Evolutionary conservation across 805 yeast species (phyloP).

Genomic region (Lipomyces mesembrius): DNA sequence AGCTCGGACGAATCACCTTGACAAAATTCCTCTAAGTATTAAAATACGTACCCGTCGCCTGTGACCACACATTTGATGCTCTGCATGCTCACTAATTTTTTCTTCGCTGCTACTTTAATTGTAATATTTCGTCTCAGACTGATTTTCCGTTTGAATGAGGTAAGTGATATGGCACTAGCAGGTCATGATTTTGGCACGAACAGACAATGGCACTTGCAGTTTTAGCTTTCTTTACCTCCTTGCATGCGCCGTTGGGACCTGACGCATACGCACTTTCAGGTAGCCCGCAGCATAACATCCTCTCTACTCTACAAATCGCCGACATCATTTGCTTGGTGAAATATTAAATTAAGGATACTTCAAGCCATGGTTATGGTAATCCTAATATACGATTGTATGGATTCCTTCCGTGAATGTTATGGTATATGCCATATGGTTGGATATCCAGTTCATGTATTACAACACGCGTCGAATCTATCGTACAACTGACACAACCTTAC

Average conservation of each 20-base stretch:
- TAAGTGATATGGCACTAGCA: neutral
- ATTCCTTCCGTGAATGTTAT: neutral
- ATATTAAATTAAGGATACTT: too few relatives aligned
- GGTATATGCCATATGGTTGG: neutral
- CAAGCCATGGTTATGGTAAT: neutral
- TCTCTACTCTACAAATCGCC: too few relatives aligned
- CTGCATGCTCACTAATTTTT: constrained; percentile 56
- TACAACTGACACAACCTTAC: neutral
- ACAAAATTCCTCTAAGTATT: neutral
- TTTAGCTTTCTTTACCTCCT: constrained; percentile 1
- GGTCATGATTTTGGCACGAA: neutral
- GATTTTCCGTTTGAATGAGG: neutral
- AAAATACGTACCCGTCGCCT: constrained; percentile 69
- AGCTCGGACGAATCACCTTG: neutral
- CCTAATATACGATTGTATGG: neutral
- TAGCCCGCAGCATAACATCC: neutral
- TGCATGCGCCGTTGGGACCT: constrained; percentile 5
- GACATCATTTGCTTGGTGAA: neutral
- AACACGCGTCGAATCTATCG: too few relatives aligned
- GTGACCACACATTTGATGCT: constrained; percentile 90
- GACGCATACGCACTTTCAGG: neutral
- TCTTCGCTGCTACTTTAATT: neutral
- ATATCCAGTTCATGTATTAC: neutral
- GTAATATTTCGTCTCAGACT: neutral
- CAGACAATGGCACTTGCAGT: constrained; percentile 1